These are phyloP conservation scores for Amylostereum areolatum DNA, from an alignment of 1,284 basidiomycete genomes.

Conservation along the genomic window DNA sequence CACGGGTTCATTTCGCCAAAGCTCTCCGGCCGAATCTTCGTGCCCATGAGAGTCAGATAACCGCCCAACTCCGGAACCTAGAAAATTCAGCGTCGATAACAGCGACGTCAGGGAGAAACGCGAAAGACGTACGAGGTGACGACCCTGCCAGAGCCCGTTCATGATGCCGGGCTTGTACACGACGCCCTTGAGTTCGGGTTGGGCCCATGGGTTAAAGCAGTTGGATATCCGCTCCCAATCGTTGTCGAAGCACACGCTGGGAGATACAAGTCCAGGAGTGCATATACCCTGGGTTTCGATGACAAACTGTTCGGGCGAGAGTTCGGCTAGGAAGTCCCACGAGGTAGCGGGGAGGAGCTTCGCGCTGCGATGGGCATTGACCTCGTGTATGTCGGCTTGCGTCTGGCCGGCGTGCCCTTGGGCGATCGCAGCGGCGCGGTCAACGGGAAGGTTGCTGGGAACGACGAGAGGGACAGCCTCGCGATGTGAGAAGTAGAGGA, in stretches of 20 bases:
- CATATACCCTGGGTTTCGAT: conserved; percentile 23
- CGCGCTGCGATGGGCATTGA: conserved; percentile 40
- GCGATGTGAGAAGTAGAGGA: conserved; percentile 55
- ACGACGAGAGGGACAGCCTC: conserved; percentile 42
- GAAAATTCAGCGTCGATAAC: conserved; percentile 4
- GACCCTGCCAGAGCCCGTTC: conserved; percentile 53
- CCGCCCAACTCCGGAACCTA: conserved; percentile 28
- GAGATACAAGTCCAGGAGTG: conserved; percentile 20
- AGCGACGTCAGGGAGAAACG: conserved; percentile 1
- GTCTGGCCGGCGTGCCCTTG: conserved; percentile 36
- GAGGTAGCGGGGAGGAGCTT: conserved; percentile 21
- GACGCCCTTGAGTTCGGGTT: conserved; percentile 32
- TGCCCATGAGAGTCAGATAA: conserved; percentile 28
- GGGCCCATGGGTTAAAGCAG: conserved; percentile 39
- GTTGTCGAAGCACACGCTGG: conserved; percentile 45
- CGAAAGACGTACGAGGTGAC: conserved; percentile 47
- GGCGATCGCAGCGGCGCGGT: conserved; percentile 34
- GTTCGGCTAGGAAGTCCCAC: conserved; percentile 36
- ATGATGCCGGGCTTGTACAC: conserved; percentile 47
- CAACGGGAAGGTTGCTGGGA: conserved; percentile 39
- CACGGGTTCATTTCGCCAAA: conserved; percentile 32
- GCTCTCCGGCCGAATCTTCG: conserved; percentile 19
- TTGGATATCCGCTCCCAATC: conserved; percentile 51
- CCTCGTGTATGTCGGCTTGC: conserved; percentile 53
- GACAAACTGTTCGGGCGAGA: conserved; percentile 17